phyloP scores from a whole-genome alignment of 2,329 filamentous ascomycete genomes.

The Fusarium dimerum region DNA sequence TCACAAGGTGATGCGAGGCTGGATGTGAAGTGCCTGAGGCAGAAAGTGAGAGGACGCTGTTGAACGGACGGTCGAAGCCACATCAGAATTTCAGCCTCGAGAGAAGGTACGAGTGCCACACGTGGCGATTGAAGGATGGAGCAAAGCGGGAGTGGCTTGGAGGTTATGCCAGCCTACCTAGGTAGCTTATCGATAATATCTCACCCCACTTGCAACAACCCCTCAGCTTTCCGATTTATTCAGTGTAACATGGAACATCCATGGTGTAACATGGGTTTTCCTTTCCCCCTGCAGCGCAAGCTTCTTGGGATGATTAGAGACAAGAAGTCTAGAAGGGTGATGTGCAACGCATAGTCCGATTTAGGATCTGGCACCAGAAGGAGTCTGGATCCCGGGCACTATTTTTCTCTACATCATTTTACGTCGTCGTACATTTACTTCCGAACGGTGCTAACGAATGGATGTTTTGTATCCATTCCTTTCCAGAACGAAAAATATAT shows the following conservation, averaged over 20 bases:
- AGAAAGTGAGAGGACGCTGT: not conserved
- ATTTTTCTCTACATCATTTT: not conserved
- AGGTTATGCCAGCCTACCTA: conserved; percentile 4
- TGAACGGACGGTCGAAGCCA: not conserved
- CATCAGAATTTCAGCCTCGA: conserved; percentile 7
- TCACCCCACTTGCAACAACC: conserved; percentile 2
- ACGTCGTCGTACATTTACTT: no score
- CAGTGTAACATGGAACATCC: conserved; percentile 2
- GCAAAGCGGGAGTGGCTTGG: conserved; percentile 27
- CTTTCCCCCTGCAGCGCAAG: conserved; percentile 21
- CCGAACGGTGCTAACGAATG: no score
- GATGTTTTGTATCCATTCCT: no score
- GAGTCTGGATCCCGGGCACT: not conserved
- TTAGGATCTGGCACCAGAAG: conserved; percentile 16
- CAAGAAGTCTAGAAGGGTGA: conserved; percentile 4
- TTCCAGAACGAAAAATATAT: no score
- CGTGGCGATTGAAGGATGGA: conserved; percentile 14
- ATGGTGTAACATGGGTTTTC: not conserved
- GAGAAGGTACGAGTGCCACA: conserved; percentile 11
- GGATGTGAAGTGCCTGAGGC: conserved; percentile 34
- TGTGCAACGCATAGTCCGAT: conserved; percentile 3
- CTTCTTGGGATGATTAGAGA: not conserved
- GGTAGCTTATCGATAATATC: not conserved
- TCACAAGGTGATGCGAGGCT: conserved; percentile 27
- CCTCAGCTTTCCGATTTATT: conserved; percentile 1